phyloP scores from a whole-genome alignment of 345 rosid species.

The Gossypioides kirkii region DNA sequence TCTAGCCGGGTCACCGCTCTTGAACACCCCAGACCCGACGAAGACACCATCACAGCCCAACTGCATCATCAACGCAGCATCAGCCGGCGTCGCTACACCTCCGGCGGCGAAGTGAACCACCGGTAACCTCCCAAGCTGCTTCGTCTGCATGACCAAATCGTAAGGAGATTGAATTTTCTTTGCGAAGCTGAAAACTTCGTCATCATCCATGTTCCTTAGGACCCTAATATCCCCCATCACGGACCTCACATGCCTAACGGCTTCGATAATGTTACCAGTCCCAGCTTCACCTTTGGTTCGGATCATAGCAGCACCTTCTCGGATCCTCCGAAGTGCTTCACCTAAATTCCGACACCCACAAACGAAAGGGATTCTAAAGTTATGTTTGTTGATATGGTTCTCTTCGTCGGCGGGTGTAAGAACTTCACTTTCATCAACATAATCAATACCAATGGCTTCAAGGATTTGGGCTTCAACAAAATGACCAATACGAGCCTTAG shows the following conservation, averaged over 20 bases:
- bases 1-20: constrained; percentile 59
- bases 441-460: constrained; percentile 72
- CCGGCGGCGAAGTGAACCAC: constrained; percentile 74
- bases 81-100: constrained; percentile 70
- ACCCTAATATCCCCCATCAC: constrained; percentile 68
- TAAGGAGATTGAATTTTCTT: constrained; percentile 63
- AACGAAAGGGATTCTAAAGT: constrained; percentile 76
- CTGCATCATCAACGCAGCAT: constrained; percentile 79
- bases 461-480: constrained; percentile 81
- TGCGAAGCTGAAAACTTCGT: constrained; percentile 62
- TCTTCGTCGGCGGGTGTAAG: constrained; percentile 74
- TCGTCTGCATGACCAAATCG: constrained; percentile 63
- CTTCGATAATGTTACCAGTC: constrained; percentile 69
- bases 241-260: constrained; percentile 75
- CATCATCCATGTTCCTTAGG: constrained; percentile 68
- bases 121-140: constrained; percentile 67
- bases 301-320: constrained; percentile 86
- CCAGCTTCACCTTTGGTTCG: constrained; percentile 87
- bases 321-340: constrained; percentile 64
- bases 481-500: constrained; percentile 75
- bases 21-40: constrained; percentile 66
- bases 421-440: constrained; percentile 79
- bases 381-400: constrained; percentile 74
- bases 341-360: constrained; percentile 83
- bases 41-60: constrained; percentile 71